Evolutionary conservation across 106 monocot genomes (phyloP).

Genomic region (Dendrobium officinale): DNA sequence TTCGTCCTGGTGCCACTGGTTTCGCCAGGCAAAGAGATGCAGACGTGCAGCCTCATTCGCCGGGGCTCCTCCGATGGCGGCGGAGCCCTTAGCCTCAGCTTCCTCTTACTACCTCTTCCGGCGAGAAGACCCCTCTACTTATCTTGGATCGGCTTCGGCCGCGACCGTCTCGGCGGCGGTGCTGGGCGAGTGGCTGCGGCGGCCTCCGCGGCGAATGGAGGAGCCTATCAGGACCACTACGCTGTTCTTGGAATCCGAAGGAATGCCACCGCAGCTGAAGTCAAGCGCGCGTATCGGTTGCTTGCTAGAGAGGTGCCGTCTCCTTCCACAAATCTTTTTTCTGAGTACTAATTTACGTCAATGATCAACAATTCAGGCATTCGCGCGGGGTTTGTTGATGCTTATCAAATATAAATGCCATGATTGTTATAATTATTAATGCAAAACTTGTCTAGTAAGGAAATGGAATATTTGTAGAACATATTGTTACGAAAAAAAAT

Average conservation of each 20-base stretch:
- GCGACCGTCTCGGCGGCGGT: not conserved
- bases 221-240: slow-evolving; percentile 21
- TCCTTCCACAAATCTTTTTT: not conserved
- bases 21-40: not conserved
- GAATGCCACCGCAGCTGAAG: slow-evolving; percentile 18
- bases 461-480: no score
- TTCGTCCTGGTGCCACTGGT: no score
- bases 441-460: no score
- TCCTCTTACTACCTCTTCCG: not conserved
- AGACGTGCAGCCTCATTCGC: slow-evolving; percentile 7
- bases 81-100: not conserved
- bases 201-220: not conserved
- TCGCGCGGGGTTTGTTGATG: not conserved
- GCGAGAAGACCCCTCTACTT: not conserved
- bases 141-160: slow-evolving; percentile 7
- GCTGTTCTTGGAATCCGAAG: slow-evolving; percentile 24
- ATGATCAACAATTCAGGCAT: not conserved
- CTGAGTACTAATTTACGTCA: not conserved
- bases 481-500: no score
- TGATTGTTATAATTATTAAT: no score
- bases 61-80: slow-evolving; percentile 13
- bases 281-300: slow-evolving; percentile 35
- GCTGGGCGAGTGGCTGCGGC: not conserved
- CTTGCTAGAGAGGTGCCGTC: slow-evolving; percentile 38
- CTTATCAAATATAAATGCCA: not conserved